Evolutionary conservation across 2,329 filamentous ascomycete genomes (phyloP), one percentile per base, ranked within the genome.

Genomic region (Pyrenophora tritici-repentis): DNA sequence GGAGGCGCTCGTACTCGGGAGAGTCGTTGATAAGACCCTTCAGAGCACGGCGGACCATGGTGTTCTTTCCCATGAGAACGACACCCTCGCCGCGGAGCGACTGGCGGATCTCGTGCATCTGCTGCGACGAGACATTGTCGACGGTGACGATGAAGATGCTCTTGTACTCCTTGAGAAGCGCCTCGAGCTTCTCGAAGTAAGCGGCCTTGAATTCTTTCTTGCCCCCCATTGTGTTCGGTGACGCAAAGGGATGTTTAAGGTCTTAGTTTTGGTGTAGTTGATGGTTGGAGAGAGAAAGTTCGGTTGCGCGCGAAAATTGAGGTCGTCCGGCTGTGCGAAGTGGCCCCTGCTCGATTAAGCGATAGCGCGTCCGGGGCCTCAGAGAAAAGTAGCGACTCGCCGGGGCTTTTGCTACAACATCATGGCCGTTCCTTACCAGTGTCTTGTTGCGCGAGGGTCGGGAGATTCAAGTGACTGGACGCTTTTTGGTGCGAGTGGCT

Each of bases 141-240:
- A 76, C 73, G 76, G 77, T 86, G 79, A 96, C 92, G 79, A 99
- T 92, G 90, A 99, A 97, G 83, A 97, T 89, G 75, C 89, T 93
- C 79, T 86, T 86, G 89, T 95, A 97, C 79, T 91, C 88, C 84
- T 97, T 90, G 79, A 99, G 88, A 79, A 97, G 87, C 80, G 79
- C 79, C 88, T 97, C 96, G 79, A 99, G 91, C 91, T 97, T 97
- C 81, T 97, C 93, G 85, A 99, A 99, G 87, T 99, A 96, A 79
- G 79, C 89, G 79, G 90, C 86, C 87, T 97, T 99, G 87, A 88
- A 92, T 75, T 83, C 86, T 92, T 75, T 83, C 85, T 90, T 97
- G 91, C 90, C 92, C 91, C 91, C 92, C 92, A 96, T 96, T 85
- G 95, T 91, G 90, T 95, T 95, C 81, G 83, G 54, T 68, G 75